phyloP scores from a whole-genome alignment of 768 basidiomycete species.

The Collybia sp. region DNA sequence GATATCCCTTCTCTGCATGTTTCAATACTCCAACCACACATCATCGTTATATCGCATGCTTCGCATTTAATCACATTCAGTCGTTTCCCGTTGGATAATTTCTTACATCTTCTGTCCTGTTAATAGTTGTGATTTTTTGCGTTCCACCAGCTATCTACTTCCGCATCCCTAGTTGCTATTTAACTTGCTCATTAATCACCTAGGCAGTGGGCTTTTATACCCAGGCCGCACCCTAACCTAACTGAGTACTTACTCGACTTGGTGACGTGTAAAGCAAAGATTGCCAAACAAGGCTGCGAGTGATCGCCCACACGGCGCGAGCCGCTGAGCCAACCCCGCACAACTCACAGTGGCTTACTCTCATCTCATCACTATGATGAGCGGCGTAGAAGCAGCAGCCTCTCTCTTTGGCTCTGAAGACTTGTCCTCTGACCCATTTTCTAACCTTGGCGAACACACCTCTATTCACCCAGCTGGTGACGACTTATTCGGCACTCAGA shows the following conservation, averaged over 20 bases:
- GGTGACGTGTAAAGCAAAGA: conserved; percentile 37
- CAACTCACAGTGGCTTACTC: neutral
- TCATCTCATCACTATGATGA: conserved; percentile 35
- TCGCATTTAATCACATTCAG: conserved; percentile 25
- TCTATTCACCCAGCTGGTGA: conserved; percentile 16
- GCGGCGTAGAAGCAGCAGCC: conserved; percentile 71
- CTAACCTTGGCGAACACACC: conserved; percentile 40
- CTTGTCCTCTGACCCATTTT: conserved; percentile 58
- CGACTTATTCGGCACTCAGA: conserved; percentile 9
- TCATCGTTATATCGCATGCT: conserved; percentile 27
- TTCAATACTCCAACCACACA: conserved; percentile 17
- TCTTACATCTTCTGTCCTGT: conserved; percentile 12
- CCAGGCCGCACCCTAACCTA: too few species aligned
- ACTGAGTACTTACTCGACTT: too few species aligned
- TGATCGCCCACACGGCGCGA: too few species aligned
- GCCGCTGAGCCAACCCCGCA: neutral
- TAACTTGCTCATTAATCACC: too few species aligned
- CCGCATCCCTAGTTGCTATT: conserved; percentile 5
- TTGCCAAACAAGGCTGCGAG: conserved; percentile 21
- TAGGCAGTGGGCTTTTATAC: conserved; percentile 4
- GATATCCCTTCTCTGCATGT: neutral
- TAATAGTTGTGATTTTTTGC: conserved; percentile 8
- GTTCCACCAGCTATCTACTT: conserved; percentile 5
- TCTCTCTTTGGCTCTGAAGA: conserved; percentile 75
- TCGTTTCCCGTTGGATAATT: conserved; percentile 14